Base-by-base conservation (phyloP, 2,329 filamentous ascomycete species). In the Thermomyces lanuginosus region DNA sequence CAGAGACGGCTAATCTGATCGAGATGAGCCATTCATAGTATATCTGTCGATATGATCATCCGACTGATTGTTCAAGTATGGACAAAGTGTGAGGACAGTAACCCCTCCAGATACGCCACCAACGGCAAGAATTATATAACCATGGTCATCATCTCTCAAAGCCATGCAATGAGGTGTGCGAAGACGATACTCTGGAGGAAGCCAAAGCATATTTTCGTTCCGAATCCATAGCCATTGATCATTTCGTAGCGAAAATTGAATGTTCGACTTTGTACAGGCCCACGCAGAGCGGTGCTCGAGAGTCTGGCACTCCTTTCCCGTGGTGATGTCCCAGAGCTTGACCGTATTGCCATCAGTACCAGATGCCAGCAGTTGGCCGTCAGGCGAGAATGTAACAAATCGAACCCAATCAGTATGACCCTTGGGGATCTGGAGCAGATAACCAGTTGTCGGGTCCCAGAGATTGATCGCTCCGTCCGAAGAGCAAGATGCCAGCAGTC, bases 311-410 rank as follows among this genome's bases (percentile, higher is more conserved):
- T 13, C 11, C 14, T 15, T 14, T 8, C 30, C 27, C 10, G 29
- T 29, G 5, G 24, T 21, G n/a, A 17, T 16, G 13, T 37, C 27
- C 31, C 33, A 27, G 18, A 27, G 13, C 12, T 27, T 27, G 17
- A 27, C 11, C 8, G 19, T 27, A 2, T 16, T 7, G 34, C 38
- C 10, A 3, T 8, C 2, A 22, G 17, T 21, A 15, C 22, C 33
- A n/a, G 37, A 4, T 24, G 10, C 37, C 16, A 43, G 12, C 14
- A 28, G 24, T 27, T 31, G 21, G 16, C 39, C 37, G 26, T 47
- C 40, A 5, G 28, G 34, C 5, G 44, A 49, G 36, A 48, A 48
- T 6, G 36, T 37, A 22, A 47, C 35, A 21, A 21, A 30, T 0
- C 16, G 26, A 31, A 46, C 34, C 6, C 0, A 22, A n/a, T 22